Evolutionary conservation across 768 basidiomycete species (phyloP).

Genomic region (Rhizopogon vulgaris): DNA sequence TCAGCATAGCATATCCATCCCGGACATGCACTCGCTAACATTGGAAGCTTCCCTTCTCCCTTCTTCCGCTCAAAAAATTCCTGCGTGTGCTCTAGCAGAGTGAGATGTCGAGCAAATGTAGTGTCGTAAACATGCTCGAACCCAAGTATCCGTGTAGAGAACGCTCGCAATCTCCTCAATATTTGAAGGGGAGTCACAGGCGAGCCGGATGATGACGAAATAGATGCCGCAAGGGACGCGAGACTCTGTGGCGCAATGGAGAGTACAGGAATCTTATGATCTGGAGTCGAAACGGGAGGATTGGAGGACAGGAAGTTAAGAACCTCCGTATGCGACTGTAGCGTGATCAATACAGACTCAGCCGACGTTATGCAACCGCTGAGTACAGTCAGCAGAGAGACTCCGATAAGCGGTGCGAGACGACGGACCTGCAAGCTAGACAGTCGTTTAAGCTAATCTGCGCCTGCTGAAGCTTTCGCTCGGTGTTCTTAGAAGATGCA

Average conservation of each 20-base stretch:
- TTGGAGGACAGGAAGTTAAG: slow-evolving; percentile 69
- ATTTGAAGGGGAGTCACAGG: slow-evolving; percentile 50
- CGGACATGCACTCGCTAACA: slow-evolving; percentile 94
- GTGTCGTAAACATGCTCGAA: slow-evolving; percentile 89
- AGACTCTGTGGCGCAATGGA: slow-evolving; percentile 90
- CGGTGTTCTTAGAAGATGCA: slow-evolving; percentile 17
- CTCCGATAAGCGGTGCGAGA: not conserved
- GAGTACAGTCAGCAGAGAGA: not conserved
- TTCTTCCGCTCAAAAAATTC: slow-evolving; percentile 74
- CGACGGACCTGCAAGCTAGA: slow-evolving; percentile 87
- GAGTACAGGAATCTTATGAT: slow-evolving; percentile 56
- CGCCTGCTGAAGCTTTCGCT: slow-evolving; percentile 79
- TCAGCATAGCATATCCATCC: slow-evolving; percentile 99
- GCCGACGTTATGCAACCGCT: slow-evolving; percentile 99
- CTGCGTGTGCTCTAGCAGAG: slow-evolving; percentile 70
- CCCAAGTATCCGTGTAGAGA: slow-evolving; percentile 62
- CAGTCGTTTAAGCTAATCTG: slow-evolving; percentile 97
- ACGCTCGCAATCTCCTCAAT: slow-evolving; percentile 65
- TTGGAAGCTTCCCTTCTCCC: slow-evolving; percentile 55
- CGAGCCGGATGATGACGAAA: slow-evolving; percentile 40
- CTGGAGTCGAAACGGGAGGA: slow-evolving; percentile 30
- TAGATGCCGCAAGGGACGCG: slow-evolving; percentile 68
- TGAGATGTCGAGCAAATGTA: slow-evolving; percentile 87
- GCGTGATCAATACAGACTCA: slow-evolving; percentile 92
- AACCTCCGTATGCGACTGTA: slow-evolving; percentile 93